These are phyloP conservation scores for Gonium pectorale DNA, from an alignment of 139 green algal genomes.

Conservation along the genomic window DNA sequence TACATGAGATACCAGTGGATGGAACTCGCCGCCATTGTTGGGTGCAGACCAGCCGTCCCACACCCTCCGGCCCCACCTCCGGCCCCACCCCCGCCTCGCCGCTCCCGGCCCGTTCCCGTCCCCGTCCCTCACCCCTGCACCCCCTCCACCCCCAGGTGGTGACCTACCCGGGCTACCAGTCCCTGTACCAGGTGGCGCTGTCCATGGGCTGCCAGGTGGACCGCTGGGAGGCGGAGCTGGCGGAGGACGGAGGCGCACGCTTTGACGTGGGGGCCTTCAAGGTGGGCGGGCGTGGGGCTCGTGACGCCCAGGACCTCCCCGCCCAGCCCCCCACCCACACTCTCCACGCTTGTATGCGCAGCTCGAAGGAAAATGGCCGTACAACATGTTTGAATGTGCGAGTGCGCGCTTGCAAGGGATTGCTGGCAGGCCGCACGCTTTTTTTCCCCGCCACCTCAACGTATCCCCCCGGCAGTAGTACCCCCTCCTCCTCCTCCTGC, in stretches of 20 bases:
- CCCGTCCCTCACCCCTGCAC: neutral
- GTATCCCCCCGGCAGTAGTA: too few relatives aligned
- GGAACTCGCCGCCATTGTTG: neutral
- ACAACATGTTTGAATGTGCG: too few relatives aligned
- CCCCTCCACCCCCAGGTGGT: conserved; percentile 28
- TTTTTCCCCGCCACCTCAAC: too few relatives aligned
- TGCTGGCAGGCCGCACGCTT: too few relatives aligned
- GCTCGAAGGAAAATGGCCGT: too few relatives aligned
- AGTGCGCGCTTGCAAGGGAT: too few relatives aligned
- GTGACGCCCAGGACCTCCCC: neutral
- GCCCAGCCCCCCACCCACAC: neutral
- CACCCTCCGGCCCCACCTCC: neutral
- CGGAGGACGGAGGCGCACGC: neutral
- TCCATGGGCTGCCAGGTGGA: conserved; percentile 64
- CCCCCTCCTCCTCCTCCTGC: neutral
- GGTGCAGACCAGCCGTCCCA: neutral
- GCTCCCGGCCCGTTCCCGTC: too few relatives aligned
- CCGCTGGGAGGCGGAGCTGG: conserved; percentile 63
- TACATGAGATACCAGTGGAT: neutral
- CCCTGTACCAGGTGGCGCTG: conserved; percentile 72
- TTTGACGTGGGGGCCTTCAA: conserved; percentile 59
- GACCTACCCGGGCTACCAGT: conserved; percentile 81
- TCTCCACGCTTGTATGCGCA: too few relatives aligned
- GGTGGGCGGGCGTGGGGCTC: neutral
- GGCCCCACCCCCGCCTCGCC: too few relatives aligned